Evolutionary conservation across 306 rosid genomes (phyloP), one percentile per base, ranked within the genome.

Genomic region (Cicer yamashitae): DNA sequence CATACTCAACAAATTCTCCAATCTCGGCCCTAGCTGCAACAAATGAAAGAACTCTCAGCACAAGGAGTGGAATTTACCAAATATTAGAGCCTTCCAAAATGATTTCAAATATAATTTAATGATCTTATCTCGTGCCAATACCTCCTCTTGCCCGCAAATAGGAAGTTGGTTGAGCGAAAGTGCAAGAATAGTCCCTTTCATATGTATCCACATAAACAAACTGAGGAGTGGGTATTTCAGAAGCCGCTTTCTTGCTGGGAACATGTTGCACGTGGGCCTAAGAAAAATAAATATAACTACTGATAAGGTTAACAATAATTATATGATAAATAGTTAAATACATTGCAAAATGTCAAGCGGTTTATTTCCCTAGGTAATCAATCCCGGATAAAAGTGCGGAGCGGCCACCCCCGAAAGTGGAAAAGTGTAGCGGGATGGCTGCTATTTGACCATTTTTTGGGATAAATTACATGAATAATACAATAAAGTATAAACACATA

Each of bases 1-100:
- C 98, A 83, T 93, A 93, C 89, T 93, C 98, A 81, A 93, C 91
- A 88, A 93, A 91, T 73, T 93, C 98, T 58, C 98, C 98, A 63
- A 93, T 86, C 92, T 91, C 98, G 5, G 98, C 89, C 79, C 98
- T 87, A 67, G 93, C 98, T 93, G 77, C 79, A 69, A 84, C 44
- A 61, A 64, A 41, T 41, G 51, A 80, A 57, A 79, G 54, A 56
- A 64, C 13, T 63, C 57, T 82, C 77, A 82, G 50, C 13, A 20
- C 43, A 73, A 44, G 22, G 61, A 41, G 56, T 66, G 25, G 50
- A 68, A 59, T 51, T 60, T 72, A 41, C 25, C 66, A 70, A 20
- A 76, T 30, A 30, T 30, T 30, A 60, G 45, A 69, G 73, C 22
- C 53, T 47, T 72, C 34, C 74, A 72, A 52, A 50, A 76, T 22